These are phyloP conservation scores for Pouteria campechiana DNA, from an alignment of 179 eudicot species.

Conservation along the genomic window DNA sequence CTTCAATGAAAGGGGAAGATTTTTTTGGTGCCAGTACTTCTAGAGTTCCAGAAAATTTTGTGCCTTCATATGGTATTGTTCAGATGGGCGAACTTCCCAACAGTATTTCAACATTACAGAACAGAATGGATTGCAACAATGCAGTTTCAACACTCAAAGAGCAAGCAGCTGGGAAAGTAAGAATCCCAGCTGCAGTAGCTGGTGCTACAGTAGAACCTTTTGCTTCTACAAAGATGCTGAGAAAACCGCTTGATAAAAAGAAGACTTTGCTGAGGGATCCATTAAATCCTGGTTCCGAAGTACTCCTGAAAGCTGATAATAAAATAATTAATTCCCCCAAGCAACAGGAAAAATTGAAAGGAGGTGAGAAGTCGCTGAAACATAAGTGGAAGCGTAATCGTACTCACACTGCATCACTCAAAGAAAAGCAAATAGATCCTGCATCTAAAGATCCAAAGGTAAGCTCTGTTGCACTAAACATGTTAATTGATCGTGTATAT, in stretches of 20 bases:
- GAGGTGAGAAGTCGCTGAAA: slow-evolving; percentile 20
- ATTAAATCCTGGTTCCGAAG: slow-evolving; percentile 9
- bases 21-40: no score
- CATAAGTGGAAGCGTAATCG: slow-evolving; percentile 21
- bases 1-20: no score
- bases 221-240: slow-evolving; percentile 10
- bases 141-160: slow-evolving; percentile 1
- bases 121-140: slow-evolving; percentile 1
- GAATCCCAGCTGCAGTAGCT: no score
- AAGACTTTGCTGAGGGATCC: slow-evolving; percentile 15
- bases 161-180: no score
- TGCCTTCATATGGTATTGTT: slow-evolving; percentile 4
- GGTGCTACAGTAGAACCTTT: slow-evolving; percentile 6
- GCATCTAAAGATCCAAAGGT: no score
- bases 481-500: no score
- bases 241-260: slow-evolving; percentile 10
- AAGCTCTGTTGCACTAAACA: no score
- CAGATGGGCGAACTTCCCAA: slow-evolving; percentile 1
- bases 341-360: slow-evolving; percentile 10
- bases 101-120: neutral
- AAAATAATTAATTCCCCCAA: slow-evolving; percentile 9
- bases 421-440: slow-evolving; percentile 13
- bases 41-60: slow-evolving; percentile 4
- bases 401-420: slow-evolving; percentile 8
- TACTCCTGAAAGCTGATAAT: slow-evolving; percentile 9